Percentiles rank a stretch among this genome's conserved stretches.
Conservation (phyloP, 257 asterid genomes). For the Coffea canephora region DNA sequence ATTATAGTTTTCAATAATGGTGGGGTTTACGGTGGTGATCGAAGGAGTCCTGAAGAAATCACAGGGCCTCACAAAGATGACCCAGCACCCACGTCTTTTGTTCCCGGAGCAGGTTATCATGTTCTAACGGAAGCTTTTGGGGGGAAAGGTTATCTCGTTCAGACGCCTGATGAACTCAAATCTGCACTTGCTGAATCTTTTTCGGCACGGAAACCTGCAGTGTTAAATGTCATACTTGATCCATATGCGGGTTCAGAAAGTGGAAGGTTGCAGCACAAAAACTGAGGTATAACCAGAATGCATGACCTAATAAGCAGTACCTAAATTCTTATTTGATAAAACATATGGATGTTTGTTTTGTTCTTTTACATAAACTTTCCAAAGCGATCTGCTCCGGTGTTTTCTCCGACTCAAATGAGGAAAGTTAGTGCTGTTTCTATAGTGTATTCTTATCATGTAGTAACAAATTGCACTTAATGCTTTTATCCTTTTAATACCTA, state of each 20-base stretch:
- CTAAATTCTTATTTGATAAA: not conserved
- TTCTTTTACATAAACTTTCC: not conserved
- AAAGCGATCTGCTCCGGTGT: not conserved
- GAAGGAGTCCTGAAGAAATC: slow-evolving; percentile 81
- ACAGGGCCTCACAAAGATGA: slow-evolving; percentile 81
- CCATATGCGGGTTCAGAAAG: slow-evolving; percentile 95
- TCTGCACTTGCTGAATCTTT: slow-evolving; percentile 72
- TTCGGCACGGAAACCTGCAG: slow-evolving; percentile 67
- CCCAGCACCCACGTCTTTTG: slow-evolving; percentile 93
- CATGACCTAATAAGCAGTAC: not conserved
- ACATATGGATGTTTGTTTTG: not conserved
- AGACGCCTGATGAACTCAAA: slow-evolving; percentile 78
- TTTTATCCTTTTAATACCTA: not conserved
- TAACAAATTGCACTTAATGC: not conserved
- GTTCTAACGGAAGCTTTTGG: slow-evolving; percentile 76
- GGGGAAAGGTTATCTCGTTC: slow-evolving; percentile 77
- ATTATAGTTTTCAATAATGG: slow-evolving; percentile 89
- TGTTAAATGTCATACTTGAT: slow-evolving; percentile 73
- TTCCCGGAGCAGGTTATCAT: slow-evolving; percentile 86
- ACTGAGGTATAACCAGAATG: slow-evolving; percentile 41
- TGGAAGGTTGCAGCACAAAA: slow-evolving; percentile 87
- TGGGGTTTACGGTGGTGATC: slow-evolving; percentile 89
- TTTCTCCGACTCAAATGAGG: not conserved
- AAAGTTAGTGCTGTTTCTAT: not conserved
- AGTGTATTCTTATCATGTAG: not conserved